Evolutionary conservation across 2,329 filamentous ascomycete species (phyloP), one percentile per base, ranked within the genome.

Genomic region (Colletotrichum sp.): DNA sequence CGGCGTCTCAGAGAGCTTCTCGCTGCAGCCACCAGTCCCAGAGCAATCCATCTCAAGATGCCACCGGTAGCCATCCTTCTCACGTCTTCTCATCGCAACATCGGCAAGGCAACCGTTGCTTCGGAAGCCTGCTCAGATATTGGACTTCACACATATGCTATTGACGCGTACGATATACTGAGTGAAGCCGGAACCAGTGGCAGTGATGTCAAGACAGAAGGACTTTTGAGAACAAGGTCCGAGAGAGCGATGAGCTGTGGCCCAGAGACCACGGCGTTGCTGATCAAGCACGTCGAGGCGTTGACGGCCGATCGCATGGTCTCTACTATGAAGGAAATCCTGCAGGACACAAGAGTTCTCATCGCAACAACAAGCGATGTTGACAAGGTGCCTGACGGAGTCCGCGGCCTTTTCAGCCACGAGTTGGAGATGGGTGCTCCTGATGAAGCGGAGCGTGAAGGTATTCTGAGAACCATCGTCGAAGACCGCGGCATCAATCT

Each of bases 361-460:
- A 93, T 99, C 79, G 96, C 97, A 1, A 99, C 97, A 0, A 98
- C 96, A 0, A 98, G 96, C 8, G 96, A 99, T 79, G 93, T 98
- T 1, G 97, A 99, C 82, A 98, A 99, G 84, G 92, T 99, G 2
- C 95, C 96, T 0, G 96, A 98, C 80, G 95, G 95, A 1, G 93
- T 99, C 24, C 92, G 97, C 69, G 95, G 95, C 13, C 88, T 99
- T 4, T 99, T 99, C 83, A 98, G 96, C 0, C 96, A 99, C 81
- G 97, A 99, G 84, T 89, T 99, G 57, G 96, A 99, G 81, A 95
- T 99, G 91, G 92, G 89, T 60, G 97, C 97, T 0, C 97, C 97
- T 0, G 96, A 99, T 80, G 97, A 99, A 83, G 93, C 92, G 30
- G 96, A 99, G 85, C 90, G 97, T 86, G 96, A 98, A 86, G 94